Conservation (phyloP, 1,284 basidiomycete genomes). For the Fomes fomentarius region DNA sequence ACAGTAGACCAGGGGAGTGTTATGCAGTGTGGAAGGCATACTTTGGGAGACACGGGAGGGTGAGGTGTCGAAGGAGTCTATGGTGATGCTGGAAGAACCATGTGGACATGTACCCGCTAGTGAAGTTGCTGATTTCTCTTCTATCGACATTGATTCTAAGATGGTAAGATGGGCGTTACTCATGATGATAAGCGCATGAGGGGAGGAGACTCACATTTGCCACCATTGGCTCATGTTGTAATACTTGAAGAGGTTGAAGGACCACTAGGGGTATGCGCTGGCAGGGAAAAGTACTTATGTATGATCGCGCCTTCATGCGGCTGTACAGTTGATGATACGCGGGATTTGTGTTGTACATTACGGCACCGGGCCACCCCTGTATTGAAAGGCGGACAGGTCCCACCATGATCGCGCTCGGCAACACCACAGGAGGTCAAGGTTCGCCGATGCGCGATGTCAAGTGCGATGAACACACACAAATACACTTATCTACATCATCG, state of each 20-base stretch:
- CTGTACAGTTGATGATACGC: neutral
- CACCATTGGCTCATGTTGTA: conserved; percentile 5
- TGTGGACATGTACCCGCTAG: conserved; percentile 5
- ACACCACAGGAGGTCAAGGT: no score
- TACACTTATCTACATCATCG: no score
- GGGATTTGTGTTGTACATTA: neutral
- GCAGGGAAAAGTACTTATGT: neutral
- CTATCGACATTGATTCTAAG: conserved; percentile 9
- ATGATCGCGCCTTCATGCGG: neutral
- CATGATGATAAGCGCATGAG: neutral
- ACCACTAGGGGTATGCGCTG: neutral
- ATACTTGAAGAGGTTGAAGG: neutral
- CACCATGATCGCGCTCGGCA: neutral
- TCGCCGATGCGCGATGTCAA: no score
- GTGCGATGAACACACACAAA: no score
- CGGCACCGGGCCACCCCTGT: neutral
- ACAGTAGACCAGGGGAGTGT: no score
- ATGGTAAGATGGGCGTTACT: neutral
- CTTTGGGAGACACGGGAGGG: conserved; percentile 6
- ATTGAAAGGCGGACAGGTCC: neutral
- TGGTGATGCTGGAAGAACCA: conserved; percentile 16
- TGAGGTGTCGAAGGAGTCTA: conserved; percentile 2
- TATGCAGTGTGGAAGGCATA: neutral
- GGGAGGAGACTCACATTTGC: conserved; percentile 4
- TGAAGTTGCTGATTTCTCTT: conserved; percentile 4